phyloP scores from a whole-genome alignment of 1,284 basidiomycete species.

The Tilletia caries region DNA sequence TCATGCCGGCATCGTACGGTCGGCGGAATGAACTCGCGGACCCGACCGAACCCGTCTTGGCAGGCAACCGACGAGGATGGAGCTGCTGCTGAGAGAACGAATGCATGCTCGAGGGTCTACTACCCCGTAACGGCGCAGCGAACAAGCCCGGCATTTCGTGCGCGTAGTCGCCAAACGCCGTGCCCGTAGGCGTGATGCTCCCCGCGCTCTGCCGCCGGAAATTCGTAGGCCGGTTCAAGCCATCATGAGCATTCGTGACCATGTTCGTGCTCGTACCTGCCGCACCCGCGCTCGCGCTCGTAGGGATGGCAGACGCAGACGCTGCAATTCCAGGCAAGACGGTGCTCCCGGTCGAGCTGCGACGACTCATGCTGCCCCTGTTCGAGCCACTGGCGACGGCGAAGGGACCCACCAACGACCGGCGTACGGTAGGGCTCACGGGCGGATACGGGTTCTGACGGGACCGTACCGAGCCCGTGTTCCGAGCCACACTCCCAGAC shows the following conservation, averaged over 20 bases:
- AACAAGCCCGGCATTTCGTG: constrained; percentile 13
- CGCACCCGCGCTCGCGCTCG: too few species aligned
- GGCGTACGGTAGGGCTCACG: neutral
- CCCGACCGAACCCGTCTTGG: constrained; percentile 34
- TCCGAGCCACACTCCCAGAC: neutral
- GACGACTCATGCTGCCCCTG: constrained; percentile 22
- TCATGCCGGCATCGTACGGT: neutral
- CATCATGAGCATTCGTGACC: neutral
- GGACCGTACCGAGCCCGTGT: neutral
- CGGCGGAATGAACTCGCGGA: constrained; percentile 28
- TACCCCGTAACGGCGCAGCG: constrained; percentile 22
- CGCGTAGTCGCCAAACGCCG: constrained; percentile 29
- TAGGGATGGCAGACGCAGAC: neutral
- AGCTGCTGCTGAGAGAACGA: constrained; percentile 30
- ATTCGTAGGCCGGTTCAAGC: constrained; percentile 26
- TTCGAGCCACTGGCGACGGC: neutral
- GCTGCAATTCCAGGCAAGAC: constrained; percentile 16
- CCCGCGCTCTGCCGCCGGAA: constrained; percentile 39
- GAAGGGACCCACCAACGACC: neutral
- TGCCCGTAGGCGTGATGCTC: constrained; percentile 45
- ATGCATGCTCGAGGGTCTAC: constrained; percentile 32
- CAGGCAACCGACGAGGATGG: constrained; percentile 26
- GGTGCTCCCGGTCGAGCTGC: constrained; percentile 35
- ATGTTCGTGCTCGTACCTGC: too few species aligned
- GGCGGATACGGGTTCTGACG: constrained; percentile 11